A percentile compares a stretch with the other conserved stretches of the same genome.
Evolutionary conservation across 2,329 filamentous ascomycete genomes (phyloP).

Genomic region (Thielaviopsis punctulata): DNA sequence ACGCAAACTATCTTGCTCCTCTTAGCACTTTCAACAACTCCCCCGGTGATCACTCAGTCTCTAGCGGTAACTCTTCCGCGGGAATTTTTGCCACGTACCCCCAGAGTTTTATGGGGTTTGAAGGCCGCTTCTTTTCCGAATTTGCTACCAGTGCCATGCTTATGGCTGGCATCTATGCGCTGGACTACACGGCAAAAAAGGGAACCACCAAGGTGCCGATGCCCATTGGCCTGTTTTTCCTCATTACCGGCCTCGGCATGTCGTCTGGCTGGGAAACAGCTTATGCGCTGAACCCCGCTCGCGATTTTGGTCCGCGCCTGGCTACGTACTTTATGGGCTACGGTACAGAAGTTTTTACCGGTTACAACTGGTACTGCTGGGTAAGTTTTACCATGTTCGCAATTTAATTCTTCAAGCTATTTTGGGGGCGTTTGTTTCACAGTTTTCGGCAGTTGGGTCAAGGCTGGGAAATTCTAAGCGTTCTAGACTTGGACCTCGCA

Average conservation of each 20-base stretch:
- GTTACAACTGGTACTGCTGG: conserved; percentile 58
- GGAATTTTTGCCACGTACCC: conserved; percentile 62
- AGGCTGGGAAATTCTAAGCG: background rate
- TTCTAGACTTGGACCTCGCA: background rate
- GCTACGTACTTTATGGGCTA: conserved; percentile 53
- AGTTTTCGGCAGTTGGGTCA: conserved; percentile 5
- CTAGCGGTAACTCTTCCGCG: conserved; percentile 40
- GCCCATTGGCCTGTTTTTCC: conserved; percentile 49
- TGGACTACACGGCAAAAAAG: conserved; percentile 36
- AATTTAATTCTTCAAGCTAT: background rate
- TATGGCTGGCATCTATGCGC: conserved; percentile 55
- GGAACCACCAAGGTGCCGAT: conserved; percentile 35
- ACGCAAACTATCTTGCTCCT: conserved; percentile 45
- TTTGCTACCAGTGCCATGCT: conserved; percentile 50
- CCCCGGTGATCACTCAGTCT: conserved; percentile 42
- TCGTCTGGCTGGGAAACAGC: conserved; percentile 64
- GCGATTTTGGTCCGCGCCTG: conserved; percentile 54
- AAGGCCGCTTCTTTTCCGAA: conserved; percentile 55
- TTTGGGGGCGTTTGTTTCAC: conserved; percentile 5
- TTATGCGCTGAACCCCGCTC: conserved; percentile 56
- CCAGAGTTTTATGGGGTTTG: conserved; percentile 46
- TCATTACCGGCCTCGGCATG: conserved; percentile 58
- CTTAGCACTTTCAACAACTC: conserved; percentile 49
- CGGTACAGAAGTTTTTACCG: conserved; percentile 46
- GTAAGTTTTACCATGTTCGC: conserved; percentile 15